These are phyloP conservation scores for Raffaelea albimanens DNA, from an alignment of 2,329 filamentous ascomycete species.

Conservation along the genomic window DNA sequence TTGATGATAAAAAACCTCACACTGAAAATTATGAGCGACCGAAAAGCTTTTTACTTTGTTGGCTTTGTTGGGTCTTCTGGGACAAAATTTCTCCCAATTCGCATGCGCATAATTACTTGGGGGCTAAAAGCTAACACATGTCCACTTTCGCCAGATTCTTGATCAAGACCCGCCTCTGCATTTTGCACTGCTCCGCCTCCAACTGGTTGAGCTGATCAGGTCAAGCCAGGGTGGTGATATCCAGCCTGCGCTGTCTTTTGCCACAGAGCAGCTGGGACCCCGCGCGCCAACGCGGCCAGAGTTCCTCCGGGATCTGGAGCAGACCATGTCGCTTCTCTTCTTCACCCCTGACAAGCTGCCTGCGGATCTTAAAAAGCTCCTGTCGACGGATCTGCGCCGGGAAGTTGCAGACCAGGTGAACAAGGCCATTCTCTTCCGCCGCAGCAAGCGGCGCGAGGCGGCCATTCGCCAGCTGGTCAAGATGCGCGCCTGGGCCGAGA, in stretches of 20 bases:
- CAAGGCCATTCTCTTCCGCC: constrained; percentile 68
- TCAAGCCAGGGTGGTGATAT: constrained; percentile 68
- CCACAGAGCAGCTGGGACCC: constrained; percentile 76
- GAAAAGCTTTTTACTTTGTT: constrained; percentile 1
- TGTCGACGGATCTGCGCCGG: constrained; percentile 70
- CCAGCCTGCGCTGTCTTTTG: constrained; percentile 72
- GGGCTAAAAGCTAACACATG: constrained; percentile 19
- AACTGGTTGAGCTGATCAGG: constrained; percentile 89
- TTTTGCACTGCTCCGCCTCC: constrained; percentile 80
- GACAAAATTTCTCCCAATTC: too few species aligned
- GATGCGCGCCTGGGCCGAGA: constrained; percentile 78
- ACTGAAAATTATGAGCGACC: constrained; percentile 55
- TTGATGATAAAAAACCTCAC: constrained; percentile 85
- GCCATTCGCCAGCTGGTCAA: constrained; percentile 74
- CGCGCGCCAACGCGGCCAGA: constrained; percentile 71
- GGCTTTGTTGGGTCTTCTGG: not conserved
- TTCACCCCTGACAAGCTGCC: constrained; percentile 75
- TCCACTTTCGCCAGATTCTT: constrained; percentile 65
- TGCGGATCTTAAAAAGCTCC: constrained; percentile 62
- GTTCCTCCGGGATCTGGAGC: constrained; percentile 80
- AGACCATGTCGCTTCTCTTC: constrained; percentile 85
- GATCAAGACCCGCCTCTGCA: constrained; percentile 76
- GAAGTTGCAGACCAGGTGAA: constrained; percentile 86
- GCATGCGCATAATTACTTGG: too few species aligned
- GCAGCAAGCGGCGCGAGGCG: constrained; percentile 66